Conservation (phyloP, 257 asterid species). For the Fraxinus anomala region DNA sequence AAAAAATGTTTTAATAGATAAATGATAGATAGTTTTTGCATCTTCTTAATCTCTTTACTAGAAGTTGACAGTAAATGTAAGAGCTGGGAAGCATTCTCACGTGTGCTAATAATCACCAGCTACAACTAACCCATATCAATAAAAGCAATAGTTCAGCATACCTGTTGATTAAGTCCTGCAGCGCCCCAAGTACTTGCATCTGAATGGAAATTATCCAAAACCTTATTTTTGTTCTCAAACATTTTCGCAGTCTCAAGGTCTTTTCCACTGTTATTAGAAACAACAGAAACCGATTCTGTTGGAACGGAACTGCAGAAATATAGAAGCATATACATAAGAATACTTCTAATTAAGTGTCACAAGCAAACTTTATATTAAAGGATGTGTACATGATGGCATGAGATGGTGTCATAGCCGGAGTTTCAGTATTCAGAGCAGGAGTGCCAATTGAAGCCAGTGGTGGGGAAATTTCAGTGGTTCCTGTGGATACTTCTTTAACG, state of each 20-base stretch:
- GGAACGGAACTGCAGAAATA: slow-evolving; percentile 52
- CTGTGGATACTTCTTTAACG: slow-evolving; percentile 49
- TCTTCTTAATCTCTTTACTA: neutral
- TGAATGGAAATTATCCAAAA: slow-evolving; percentile 32
- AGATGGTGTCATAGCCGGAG: slow-evolving; percentile 41
- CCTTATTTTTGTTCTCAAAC: slow-evolving; percentile 66
- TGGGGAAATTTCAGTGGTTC: slow-evolving; percentile 43
- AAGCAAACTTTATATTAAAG: slow-evolving; percentile 18
- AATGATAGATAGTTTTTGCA: neutral
- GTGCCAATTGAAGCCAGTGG: slow-evolving; percentile 70
- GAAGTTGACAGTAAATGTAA: neutral
- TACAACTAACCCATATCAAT: slow-evolving; percentile 19
- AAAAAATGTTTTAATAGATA: neutral
- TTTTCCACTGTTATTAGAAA: slow-evolving; percentile 41
- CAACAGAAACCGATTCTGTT: slow-evolving; percentile 41
- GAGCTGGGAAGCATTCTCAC: neutral
- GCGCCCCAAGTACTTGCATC: slow-evolving; percentile 47
- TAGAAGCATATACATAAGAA: slow-evolving; percentile 22
- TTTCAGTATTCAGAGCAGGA: slow-evolving; percentile 56
- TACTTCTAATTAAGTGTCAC: slow-evolving; percentile 23
- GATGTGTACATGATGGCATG: slow-evolving; percentile 47
- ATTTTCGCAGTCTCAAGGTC: slow-evolving; percentile 44
- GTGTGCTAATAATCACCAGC: slow-evolving; percentile 1
- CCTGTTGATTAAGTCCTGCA: slow-evolving; percentile 51
- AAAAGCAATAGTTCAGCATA: slow-evolving; percentile 27